These are phyloP conservation scores for Neurospora sp. DNA, from an alignment of 495 filamentous ascomycete genomes.

Conservation along the genomic window DNA sequence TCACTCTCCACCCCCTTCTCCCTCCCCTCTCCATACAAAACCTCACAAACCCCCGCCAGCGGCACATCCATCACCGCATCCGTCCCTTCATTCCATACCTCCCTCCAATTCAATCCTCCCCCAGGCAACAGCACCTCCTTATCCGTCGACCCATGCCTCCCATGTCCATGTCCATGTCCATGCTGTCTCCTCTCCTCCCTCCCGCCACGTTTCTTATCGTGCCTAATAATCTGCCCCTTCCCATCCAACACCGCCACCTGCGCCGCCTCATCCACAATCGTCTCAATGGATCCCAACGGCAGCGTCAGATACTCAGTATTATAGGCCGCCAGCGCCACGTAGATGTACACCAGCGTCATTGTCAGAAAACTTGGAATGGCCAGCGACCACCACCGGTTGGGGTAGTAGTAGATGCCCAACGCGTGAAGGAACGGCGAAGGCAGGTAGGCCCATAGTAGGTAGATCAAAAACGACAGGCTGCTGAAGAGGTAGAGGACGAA, in stretches of 20 bases:
- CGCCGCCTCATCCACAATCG: slow-evolving; percentile 83
- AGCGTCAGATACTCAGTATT: slow-evolving; percentile 84
- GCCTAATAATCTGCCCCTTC: slow-evolving; percentile 44
- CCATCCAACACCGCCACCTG: slow-evolving; percentile 74
- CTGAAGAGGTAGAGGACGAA: slow-evolving; percentile 90
- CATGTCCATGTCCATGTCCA: slow-evolving; percentile 8
- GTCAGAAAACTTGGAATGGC: slow-evolving; percentile 86
- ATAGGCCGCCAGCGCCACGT: slow-evolving; percentile 83
- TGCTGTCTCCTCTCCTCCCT: slow-evolving; percentile 36
- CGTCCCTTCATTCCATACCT: slow-evolving; percentile 81
- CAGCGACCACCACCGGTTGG: slow-evolving; percentile 93
- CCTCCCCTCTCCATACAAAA: slow-evolving; percentile 56
- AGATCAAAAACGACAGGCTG: slow-evolving; percentile 71
- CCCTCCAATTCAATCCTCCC: slow-evolving; percentile 57
- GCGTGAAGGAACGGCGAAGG: slow-evolving; percentile 87
- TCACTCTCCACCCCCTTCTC: slow-evolving; percentile 15
- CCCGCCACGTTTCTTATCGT: slow-evolving; percentile 26
- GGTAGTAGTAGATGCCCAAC: slow-evolving; percentile 92
- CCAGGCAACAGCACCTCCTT: slow-evolving; percentile 12
- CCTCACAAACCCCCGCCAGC: slow-evolving; percentile 92
- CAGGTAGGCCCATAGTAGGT: slow-evolving; percentile 89
- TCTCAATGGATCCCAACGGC: slow-evolving; percentile 71
- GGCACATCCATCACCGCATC: slow-evolving; percentile 98
- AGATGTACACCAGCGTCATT: slow-evolving; percentile 83
- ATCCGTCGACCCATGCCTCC: slow-evolving; percentile 18